Conservation (phyloP, 495 filamentous ascomycete genomes). For the Massariosphaeria phaeospora region DNA sequence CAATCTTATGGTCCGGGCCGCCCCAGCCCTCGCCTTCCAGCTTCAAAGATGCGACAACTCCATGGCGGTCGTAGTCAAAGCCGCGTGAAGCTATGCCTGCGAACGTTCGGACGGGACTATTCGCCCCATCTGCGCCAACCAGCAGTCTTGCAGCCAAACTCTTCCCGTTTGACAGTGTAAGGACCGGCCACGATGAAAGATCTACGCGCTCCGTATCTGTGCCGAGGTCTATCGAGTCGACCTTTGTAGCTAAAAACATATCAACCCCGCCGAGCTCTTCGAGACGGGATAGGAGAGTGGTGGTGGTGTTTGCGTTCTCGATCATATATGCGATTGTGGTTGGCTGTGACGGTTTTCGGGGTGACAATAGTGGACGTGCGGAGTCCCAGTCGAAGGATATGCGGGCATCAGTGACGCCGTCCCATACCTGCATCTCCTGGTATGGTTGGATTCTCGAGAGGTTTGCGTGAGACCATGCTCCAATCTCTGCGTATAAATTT, state of each 20-base stretch:
- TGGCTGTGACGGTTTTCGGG: constrained; percentile 23
- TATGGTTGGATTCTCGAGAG: constrained; percentile 72
- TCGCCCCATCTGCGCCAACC: constrained; percentile 89
- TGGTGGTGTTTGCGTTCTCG: constrained; percentile 85
- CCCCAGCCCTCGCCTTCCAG: constrained; percentile 54
- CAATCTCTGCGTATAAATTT: constrained; percentile 48
- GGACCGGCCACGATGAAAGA: constrained; percentile 79
- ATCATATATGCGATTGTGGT: constrained; percentile 87
- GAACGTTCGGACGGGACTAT: constrained; percentile 87
- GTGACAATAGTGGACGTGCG: constrained; percentile 33
- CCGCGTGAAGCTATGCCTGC: constrained; percentile 77
- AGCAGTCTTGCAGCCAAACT: constrained; percentile 74
- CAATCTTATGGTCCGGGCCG: constrained; percentile 57
- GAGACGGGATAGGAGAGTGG: constrained; percentile 65
- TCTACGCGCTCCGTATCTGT: constrained; percentile 63
- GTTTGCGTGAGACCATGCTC: constrained; percentile 78
- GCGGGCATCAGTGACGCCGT: constrained; percentile 77
- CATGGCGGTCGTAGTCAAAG: constrained; percentile 90
- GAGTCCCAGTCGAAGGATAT: constrained; percentile 81
- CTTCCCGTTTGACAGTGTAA: constrained; percentile 58
- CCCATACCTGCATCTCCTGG: constrained; percentile 94
- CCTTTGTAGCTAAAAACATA: constrained; percentile 67
- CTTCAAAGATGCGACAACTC: constrained; percentile 82
- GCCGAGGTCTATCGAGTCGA: constrained; percentile 72
- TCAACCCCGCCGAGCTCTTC: constrained; percentile 61